These are phyloP conservation scores for Xylogone sp. DNA, from an alignment of 2,329 filamentous ascomycete species.

Conservation along the genomic window DNA sequence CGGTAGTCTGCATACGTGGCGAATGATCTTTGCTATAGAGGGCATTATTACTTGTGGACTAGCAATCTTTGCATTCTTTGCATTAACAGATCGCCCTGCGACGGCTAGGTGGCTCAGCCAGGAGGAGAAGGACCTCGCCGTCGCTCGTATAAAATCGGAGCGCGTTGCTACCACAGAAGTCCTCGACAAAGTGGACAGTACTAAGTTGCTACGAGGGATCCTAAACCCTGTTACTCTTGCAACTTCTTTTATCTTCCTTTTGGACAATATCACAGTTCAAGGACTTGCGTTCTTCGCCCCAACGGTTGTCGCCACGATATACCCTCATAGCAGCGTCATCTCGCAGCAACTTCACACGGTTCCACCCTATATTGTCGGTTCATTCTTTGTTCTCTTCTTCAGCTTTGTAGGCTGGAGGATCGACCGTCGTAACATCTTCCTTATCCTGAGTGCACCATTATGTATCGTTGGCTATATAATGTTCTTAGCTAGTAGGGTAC, in stretches of 20 bases:
- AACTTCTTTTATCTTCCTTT: slow-evolving; percentile 55
- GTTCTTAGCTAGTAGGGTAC: slow-evolving; percentile 55
- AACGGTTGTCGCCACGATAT: slow-evolving; percentile 68
- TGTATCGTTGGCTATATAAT: slow-evolving; percentile 69
- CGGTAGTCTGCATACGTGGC: slow-evolving; percentile 54
- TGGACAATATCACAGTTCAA: slow-evolving; percentile 66
- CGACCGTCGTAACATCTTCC: slow-evolving; percentile 57
- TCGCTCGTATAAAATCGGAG: slow-evolving; percentile 64
- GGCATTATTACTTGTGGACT: slow-evolving; percentile 59
- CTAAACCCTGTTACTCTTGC: slow-evolving; percentile 56
- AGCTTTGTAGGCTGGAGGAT: slow-evolving; percentile 58
- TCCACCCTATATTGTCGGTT: slow-evolving; percentile 66
- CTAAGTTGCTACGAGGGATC: slow-evolving; percentile 58
- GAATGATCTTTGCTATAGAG: slow-evolving; percentile 72
- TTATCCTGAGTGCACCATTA: slow-evolving; percentile 55
- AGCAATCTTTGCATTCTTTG: slow-evolving; percentile 54
- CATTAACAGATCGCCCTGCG: slow-evolving; percentile 62
- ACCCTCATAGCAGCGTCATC: slow-evolving; percentile 52
- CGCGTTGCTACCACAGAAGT: slow-evolving; percentile 56
- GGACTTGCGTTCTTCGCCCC: slow-evolving; percentile 67
- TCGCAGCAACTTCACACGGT: slow-evolving; percentile 68
- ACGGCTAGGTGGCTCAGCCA: slow-evolving; percentile 62
- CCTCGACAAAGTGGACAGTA: slow-evolving; percentile 55
- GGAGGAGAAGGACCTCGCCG: slow-evolving; percentile 63
- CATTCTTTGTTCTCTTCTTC: slow-evolving; percentile 60